Evolutionary conservation across 2,329 filamentous ascomycete genomes (phyloP).

Genomic region (Xylaria digitata): DNA sequence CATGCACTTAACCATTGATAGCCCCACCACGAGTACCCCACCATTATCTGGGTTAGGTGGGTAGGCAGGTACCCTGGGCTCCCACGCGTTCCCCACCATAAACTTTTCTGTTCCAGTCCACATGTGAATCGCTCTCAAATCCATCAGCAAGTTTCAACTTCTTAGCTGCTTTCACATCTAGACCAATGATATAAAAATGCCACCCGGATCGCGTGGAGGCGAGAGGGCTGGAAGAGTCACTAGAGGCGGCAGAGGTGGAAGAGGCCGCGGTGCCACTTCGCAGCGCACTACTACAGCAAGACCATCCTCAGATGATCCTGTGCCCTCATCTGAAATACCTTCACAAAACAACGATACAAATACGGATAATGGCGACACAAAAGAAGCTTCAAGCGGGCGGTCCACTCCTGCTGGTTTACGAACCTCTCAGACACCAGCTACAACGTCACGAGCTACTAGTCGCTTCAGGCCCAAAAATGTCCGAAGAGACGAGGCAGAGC

Average conservation of each 20-base stretch:
- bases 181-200: conserved; percentile 41
- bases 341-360: conserved; percentile 25
- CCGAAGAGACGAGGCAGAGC: conserved; percentile 62
- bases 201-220: conserved; percentile 41
- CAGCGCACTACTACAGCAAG: conserved; percentile 23
- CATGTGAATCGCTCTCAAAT: conserved; percentile 23
- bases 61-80: not conserved
- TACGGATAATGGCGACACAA: not conserved
- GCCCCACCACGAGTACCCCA: no score
- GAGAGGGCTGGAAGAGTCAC: conserved; percentile 38
- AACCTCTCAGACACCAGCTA: conserved; percentile 51
- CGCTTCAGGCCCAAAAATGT: conserved; percentile 62
- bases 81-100: conserved; percentile 44
- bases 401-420: conserved; percentile 34
- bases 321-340: conserved; percentile 28
- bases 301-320: conserved; percentile 31
- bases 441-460: conserved; percentile 52
- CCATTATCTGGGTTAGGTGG: no score
- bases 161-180: not conserved
- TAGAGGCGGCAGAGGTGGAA: conserved; percentile 39
- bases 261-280: conserved; percentile 39
- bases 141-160: conserved; percentile 1
- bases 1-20: no score
- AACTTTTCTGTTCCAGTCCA: conserved; percentile 44
- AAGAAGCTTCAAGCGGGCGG: conserved; percentile 29